phyloP scores from a whole-genome alignment of 2,329 filamentous ascomycete genomes.

The Alternaria solani region DNA sequence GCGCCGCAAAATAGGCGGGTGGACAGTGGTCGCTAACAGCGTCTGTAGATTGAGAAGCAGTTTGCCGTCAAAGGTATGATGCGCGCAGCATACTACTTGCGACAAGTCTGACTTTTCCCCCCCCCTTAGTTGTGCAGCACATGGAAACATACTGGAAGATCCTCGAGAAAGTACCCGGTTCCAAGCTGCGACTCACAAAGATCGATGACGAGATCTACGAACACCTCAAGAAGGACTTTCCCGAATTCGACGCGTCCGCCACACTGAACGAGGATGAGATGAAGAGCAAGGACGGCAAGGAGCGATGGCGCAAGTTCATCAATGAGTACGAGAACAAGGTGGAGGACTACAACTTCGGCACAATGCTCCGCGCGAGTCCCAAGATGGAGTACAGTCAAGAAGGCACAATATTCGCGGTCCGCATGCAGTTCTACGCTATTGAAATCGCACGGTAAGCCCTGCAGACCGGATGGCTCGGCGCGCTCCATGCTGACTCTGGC shows the following conservation, averaged over 20 bases:
- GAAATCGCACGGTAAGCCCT: slow-evolving; percentile 71
- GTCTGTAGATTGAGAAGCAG: slow-evolving; percentile 89
- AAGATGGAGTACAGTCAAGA: slow-evolving; percentile 87
- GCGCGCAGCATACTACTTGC: not conserved
- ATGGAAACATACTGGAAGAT: slow-evolving; percentile 98
- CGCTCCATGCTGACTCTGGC: slow-evolving; percentile 26
- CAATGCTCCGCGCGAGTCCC: slow-evolving; percentile 81
- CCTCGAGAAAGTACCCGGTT: slow-evolving; percentile 88
- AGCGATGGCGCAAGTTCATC: slow-evolving; percentile 93
- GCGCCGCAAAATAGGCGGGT: slow-evolving; percentile 1
- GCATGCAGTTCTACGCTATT: slow-evolving; percentile 85
- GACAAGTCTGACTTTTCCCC: slow-evolving; percentile 19
- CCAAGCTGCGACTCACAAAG: slow-evolving; percentile 88
- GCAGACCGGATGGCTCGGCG: not conserved
- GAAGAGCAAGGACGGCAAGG: slow-evolving; percentile 97
- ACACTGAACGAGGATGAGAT: slow-evolving; percentile 91
- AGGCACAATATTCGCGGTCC: slow-evolving; percentile 86
- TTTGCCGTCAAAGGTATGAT: slow-evolving; percentile 89
- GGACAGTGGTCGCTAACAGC: slow-evolving; percentile 32
- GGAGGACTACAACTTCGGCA: slow-evolving; percentile 98
- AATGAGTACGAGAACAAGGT: slow-evolving; percentile 92
- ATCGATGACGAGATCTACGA: slow-evolving; percentile 94
- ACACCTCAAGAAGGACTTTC: slow-evolving; percentile 86
- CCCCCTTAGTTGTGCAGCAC: slow-evolving; percentile 78
- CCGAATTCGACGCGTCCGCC: slow-evolving; percentile 84